A percentile compares a stretch with the other conserved stretches of the same genome.
These are phyloP conservation scores for Puccinia polysora DNA, from an alignment of 1,284 basidiomycete species.

Conservation along the genomic window DNA sequence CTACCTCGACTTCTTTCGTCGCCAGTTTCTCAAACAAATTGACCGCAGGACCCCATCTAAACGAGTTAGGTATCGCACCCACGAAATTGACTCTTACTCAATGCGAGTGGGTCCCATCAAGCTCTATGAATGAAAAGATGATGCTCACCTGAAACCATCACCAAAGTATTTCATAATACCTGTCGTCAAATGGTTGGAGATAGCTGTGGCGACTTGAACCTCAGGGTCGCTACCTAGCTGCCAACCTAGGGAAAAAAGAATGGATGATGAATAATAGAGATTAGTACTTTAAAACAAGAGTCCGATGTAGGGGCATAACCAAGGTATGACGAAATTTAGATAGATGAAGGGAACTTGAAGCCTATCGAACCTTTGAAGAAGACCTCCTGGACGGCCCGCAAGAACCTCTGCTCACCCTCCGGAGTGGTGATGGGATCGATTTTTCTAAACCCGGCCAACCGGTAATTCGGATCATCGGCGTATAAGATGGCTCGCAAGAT, in stretches of 20 bases:
- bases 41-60: slow-evolving; percentile 66
- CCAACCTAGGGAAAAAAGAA: slow-evolving; percentile 64
- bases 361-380: slow-evolving; percentile 86
- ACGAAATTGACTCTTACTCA: background rate
- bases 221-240: slow-evolving; percentile 97
- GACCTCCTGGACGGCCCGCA: slow-evolving; percentile 82
- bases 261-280: background rate
- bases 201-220: slow-evolving; percentile 95
- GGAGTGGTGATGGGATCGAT: slow-evolving; percentile 86
- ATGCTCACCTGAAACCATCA: slow-evolving; percentile 69
- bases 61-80: background rate
- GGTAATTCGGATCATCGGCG: slow-evolving; percentile 87
- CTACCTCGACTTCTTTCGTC: slow-evolving; percentile 79
- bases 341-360: slow-evolving; percentile 44
- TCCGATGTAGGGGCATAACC: background rate
- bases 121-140: background rate
- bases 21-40: slow-evolving; percentile 91
- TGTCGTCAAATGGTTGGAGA: slow-evolving; percentile 91
- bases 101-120: background rate
- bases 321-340: background rate
- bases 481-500: slow-evolving; percentile 86
- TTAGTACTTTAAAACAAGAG: background rate
- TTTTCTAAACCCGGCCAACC: slow-evolving; percentile 87
- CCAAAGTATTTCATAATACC: slow-evolving; percentile 97
- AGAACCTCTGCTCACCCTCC: slow-evolving; percentile 82